Evolutionary conservation across 2,329 filamentous ascomycete genomes (phyloP).

Genomic region (Pestalotiopsis sp.): DNA sequence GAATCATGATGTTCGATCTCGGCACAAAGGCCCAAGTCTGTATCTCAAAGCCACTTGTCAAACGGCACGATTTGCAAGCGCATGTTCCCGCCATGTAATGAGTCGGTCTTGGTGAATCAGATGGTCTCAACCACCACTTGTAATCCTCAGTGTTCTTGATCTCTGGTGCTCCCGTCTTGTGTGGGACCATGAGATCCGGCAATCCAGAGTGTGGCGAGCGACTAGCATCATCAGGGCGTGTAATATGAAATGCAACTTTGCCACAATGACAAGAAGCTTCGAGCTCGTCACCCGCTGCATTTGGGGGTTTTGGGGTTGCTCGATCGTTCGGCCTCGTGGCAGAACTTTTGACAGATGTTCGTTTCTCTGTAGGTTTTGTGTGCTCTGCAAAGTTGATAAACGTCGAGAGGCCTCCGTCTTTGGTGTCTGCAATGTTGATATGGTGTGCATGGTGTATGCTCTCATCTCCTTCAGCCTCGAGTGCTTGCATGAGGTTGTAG

Average conservation of each 20-base stretch:
- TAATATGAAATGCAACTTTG: slow-evolving; percentile 58
- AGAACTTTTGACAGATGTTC: neutral
- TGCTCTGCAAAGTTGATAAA: slow-evolving; percentile 29
- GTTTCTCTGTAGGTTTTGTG: slow-evolving; percentile 4
- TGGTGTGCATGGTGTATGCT: slow-evolving; percentile 21
- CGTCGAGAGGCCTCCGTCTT: slow-evolving; percentile 22
- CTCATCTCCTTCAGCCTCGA: neutral
- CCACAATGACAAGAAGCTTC: slow-evolving; percentile 57
- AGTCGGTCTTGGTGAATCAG: slow-evolving; percentile 27
- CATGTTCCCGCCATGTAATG: slow-evolving; percentile 65
- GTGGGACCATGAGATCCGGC: slow-evolving; percentile 57
- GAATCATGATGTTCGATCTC: slow-evolving; percentile 55
- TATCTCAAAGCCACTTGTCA: slow-evolving; percentile 63
- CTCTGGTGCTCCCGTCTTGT: slow-evolving; percentile 36
- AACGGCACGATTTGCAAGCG: slow-evolving; percentile 64
- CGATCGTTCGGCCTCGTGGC: neutral
- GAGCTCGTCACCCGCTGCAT: slow-evolving; percentile 27
- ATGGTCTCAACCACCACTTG: slow-evolving; percentile 62
- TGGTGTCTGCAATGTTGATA: slow-evolving; percentile 33
- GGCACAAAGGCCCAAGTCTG: slow-evolving; percentile 70
- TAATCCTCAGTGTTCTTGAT: slow-evolving; percentile 47
- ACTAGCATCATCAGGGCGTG: slow-evolving; percentile 53
- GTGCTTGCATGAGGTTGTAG: neutral
- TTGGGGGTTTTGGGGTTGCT: neutral
- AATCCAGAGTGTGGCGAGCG: slow-evolving; percentile 47